Evolutionary conservation across 306 rosid genomes (phyloP).

Genomic region (Quillaja saponaria): DNA sequence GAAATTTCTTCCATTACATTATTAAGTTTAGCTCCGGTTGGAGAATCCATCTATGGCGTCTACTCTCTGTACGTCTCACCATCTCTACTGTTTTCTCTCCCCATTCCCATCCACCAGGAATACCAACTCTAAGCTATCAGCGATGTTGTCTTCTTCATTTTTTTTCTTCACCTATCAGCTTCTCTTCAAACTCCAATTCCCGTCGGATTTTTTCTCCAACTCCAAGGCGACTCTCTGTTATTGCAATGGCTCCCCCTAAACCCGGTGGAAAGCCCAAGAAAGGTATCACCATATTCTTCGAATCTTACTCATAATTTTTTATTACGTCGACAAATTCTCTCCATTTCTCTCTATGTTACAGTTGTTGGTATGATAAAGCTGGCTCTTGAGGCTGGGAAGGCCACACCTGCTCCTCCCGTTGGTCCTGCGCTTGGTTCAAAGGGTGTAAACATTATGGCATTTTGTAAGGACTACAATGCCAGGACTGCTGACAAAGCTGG

Average conservation of each 20-base stretch:
- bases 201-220: conserved; percentile 21
- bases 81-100: conserved; percentile 12
- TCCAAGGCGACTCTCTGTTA: conserved; percentile 56
- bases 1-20: too few relatives aligned
- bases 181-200: conserved; percentile 42
- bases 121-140: conserved; percentile 5
- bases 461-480: conserved; percentile 96
- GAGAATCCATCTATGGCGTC: conserved; percentile 59
- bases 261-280: conserved; percentile 88
- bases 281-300: conserved; percentile 38
- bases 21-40: too few relatives aligned
- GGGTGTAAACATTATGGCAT: conserved; percentile 97
- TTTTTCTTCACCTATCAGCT: conserved; percentile 42
- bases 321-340: not conserved
- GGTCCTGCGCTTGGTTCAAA: conserved; percentile 98
- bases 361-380: conserved; percentile 89
- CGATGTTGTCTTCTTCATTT: conserved; percentile 28
- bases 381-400: conserved; percentile 98
- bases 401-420: conserved; percentile 99
- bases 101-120: conserved; percentile 10
- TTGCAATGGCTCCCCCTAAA: conserved; percentile 96
- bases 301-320: not conserved
- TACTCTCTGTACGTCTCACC: conserved; percentile 38
- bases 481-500: conserved; percentile 94
- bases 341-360: conserved; percentile 28